Conservation (phyloP, 352 stramenopile genomes). For the Phytophthora pistaciae region DNA sequence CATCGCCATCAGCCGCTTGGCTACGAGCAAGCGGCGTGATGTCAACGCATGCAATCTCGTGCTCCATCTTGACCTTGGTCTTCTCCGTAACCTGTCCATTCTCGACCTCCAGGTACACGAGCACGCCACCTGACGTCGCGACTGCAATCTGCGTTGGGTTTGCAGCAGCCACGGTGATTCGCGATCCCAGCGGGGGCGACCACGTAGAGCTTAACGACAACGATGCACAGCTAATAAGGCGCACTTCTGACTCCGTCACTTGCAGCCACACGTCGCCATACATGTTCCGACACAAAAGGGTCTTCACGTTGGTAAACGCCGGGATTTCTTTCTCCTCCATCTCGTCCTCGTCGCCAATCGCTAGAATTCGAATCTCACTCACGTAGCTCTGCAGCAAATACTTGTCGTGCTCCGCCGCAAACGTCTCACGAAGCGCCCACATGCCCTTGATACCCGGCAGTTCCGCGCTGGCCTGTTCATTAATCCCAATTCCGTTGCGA, state of each 20-base stretch:
- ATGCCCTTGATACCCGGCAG: constrained; percentile 98
- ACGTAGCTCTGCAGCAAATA: constrained; percentile 98
- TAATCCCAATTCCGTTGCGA: constrained; percentile 99
- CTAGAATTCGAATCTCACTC: constrained; percentile 96
- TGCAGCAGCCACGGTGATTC: constrained; percentile 86
- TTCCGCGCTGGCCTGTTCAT: constrained; percentile 95
- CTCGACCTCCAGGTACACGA: constrained; percentile 92
- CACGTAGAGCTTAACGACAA: constrained; percentile 82
- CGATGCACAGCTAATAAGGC: constrained; percentile 83
- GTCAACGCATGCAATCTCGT: constrained; percentile 96
- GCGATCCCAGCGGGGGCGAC: constrained; percentile 61
- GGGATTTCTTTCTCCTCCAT: constrained; percentile 94
- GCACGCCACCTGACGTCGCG: constrained; percentile 89
- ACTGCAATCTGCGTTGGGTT: constrained; percentile 95
- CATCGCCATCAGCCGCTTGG: constrained; percentile 50
- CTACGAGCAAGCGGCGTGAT: constrained; percentile 68
- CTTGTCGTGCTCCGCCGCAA: constrained; percentile 91
- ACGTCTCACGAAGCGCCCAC: constrained; percentile 94
- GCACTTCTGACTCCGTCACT: constrained; percentile 94
- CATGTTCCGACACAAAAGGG: constrained; percentile 95
- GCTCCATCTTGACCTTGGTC: constrained; percentile 82
- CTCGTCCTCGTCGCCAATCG: constrained; percentile 91
- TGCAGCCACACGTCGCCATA: constrained; percentile 91
- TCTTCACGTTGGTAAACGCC: constrained; percentile 89
- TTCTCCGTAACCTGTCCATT: constrained; percentile 65